These are phyloP conservation scores for Erythrobasidium hasegawianum DNA, from an alignment of 1,284 basidiomycete species.

Conservation along the genomic window DNA sequence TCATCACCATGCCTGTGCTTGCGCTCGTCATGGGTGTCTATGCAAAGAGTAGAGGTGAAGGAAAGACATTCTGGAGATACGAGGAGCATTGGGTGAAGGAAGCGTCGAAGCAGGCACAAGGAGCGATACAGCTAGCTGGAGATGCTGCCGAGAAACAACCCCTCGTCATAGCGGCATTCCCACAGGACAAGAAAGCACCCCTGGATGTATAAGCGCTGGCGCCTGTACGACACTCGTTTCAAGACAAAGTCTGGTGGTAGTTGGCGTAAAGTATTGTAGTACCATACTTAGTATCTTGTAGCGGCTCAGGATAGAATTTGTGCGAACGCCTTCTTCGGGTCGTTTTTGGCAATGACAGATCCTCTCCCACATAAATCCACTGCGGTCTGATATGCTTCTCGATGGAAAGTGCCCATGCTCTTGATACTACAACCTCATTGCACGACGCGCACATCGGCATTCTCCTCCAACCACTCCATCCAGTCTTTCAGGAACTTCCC, in stretches of 20 bases:
- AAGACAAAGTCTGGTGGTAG: no score
- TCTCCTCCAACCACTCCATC: constrained; percentile 81
- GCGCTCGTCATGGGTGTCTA: not conserved
- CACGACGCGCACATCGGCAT: constrained; percentile 76
- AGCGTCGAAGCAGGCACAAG: not conserved
- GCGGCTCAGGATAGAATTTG: no score
- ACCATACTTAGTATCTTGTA: no score
- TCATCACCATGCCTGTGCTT: constrained; percentile 10
- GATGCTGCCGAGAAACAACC: not conserved
- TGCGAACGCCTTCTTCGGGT: no score
- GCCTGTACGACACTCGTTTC: not conserved
- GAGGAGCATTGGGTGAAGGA: constrained; percentile 13
- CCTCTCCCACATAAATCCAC: no score
- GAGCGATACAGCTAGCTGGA: not conserved
- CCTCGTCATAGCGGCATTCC: not conserved
- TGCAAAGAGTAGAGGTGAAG: not conserved
- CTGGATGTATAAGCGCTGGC: not conserved
- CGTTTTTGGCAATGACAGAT: no score
- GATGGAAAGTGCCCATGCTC: no score
- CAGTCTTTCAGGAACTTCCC: constrained; percentile 77
- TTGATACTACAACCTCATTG: no score
- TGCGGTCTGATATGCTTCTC: no score
- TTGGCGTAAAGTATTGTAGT: no score
- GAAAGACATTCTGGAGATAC: constrained; percentile 13
- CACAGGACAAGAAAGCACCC: not conserved